phyloP scores from a whole-genome alignment of 805 yeast genomes.

The Suhomyces prunicola region DNA sequence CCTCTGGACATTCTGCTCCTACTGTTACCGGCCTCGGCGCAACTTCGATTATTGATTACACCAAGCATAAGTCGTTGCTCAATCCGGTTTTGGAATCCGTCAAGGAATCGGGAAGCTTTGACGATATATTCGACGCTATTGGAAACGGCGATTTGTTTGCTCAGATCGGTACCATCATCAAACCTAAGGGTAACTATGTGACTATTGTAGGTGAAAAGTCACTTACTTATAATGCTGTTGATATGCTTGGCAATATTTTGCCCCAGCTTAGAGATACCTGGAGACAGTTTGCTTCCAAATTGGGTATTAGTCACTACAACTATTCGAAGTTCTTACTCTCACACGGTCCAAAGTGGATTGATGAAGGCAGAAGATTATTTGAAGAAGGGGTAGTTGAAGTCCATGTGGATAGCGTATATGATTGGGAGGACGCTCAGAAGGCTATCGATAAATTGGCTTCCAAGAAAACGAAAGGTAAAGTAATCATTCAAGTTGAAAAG shows the following conservation, averaged over 20 bases:
- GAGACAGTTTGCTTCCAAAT: constrained; percentile 10
- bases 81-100: constrained; percentile 34
- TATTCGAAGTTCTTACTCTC: constrained; percentile 21
- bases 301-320: constrained; percentile 24
- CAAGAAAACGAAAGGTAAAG: constrained; percentile 62
- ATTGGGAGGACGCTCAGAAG: constrained; percentile 45
- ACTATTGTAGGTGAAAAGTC: constrained; percentile 58
- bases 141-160: constrained; percentile 54
- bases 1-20: constrained; percentile 48
- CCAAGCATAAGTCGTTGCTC: constrained; percentile 33
- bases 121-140: constrained; percentile 60
- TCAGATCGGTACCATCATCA: constrained; percentile 41
- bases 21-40: constrained; percentile 54
- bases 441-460: constrained; percentile 50
- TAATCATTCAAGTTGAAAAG: constrained; percentile 41
- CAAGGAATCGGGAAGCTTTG: constrained; percentile 43
- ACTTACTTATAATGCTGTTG: constrained; percentile 24
- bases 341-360: constrained; percentile 15
- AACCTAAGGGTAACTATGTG: constrained; percentile 48
- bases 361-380: constrained; percentile 36
- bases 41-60: constrained; percentile 55
- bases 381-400: constrained; percentile 43
- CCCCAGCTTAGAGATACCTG: neutral
- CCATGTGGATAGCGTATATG: constrained; percentile 51
- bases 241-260: neutral